Base-by-base conservation (phyloP, 768 basidiomycete genomes). In the Neoboletus subvelutipes region DNA sequence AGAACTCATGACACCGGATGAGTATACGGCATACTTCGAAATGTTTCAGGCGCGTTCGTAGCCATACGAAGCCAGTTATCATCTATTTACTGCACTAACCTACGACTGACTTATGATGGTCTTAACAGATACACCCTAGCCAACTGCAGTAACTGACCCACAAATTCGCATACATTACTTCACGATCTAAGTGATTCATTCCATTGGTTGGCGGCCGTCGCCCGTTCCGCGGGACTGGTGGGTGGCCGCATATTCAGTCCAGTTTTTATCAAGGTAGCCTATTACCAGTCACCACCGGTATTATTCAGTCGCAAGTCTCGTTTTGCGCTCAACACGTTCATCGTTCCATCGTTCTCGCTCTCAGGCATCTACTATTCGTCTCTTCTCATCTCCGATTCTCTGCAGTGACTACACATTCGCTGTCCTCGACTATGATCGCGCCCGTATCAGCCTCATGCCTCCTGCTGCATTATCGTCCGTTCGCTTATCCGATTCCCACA, bases 1-100 rank as follows among this genome's bases (percentile, higher is more conserved):
- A 65, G 94, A 94, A 46, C 67, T 86, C 63, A 97, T 97, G 94
- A 92, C 91, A 4, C 87, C 91, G 2, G 94, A 95, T 54, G 94
- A 97, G 72, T 96, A 96, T 68, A 85, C 86, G 31, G 83, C 84
- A 34, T 93, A 83, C 73, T 92, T 86, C 67, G 84, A 89, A 63
- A 77, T 91, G 58, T 76, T 85, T 68, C 82, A 83, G 71, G 76
- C 79, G 50, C 77, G 71, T 50, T 63, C 64, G 42, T 71, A 66
- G 56, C 34, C 24, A 50, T 36, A 28, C 47, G 55, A 41, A 37
- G 18, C 28, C 10, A 48, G 29, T 20, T 36, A 18, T 45, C 34
- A 41, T 52, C 10, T 55, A 54, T 51, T 40, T 59, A 49, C 50
- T 63, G 50, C 40, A 54, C 45, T 54, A 54, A 67, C 58, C 17